Evolutionary conservation across 2,329 filamentous ascomycete species (phyloP).

Genomic region (Aspergillus texensis): DNA sequence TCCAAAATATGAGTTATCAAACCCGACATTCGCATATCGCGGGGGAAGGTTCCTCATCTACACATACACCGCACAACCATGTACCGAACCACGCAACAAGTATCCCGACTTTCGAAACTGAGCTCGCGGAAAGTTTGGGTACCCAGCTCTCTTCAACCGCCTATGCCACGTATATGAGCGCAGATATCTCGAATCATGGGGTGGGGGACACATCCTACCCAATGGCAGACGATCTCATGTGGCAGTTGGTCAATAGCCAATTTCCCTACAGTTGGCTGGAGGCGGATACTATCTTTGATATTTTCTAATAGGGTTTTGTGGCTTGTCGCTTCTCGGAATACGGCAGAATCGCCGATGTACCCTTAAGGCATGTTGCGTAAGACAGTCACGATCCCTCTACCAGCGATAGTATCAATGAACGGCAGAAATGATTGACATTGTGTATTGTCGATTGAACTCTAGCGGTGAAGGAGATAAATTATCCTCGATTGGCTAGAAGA

Average conservation of each 20-base stretch:
- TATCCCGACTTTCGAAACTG: neutral
- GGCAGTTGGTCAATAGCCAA: slow-evolving; percentile 27
- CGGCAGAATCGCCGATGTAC: neutral
- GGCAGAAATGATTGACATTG: neutral
- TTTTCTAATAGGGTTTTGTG: neutral
- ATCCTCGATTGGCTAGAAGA: neutral
- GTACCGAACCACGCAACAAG: neutral
- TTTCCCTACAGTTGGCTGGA: slow-evolving; percentile 21
- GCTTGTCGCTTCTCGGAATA: neutral
- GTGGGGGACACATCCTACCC: neutral
- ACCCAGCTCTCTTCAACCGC: neutral
- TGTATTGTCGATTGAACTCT: neutral
- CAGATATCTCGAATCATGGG: neutral
- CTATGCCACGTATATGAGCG: neutral
- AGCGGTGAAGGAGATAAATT: neutral
- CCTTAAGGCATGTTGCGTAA: neutral
- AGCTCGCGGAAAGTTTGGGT: too few relatives aligned
- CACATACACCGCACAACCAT: neutral
- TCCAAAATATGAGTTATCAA: neutral
- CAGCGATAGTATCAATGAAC: neutral
- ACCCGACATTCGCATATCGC: neutral
- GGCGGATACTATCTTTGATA: neutral
- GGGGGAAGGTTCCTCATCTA: neutral
- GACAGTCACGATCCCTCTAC: neutral
- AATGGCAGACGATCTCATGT: slow-evolving; percentile 24